phyloP scores from a whole-genome alignment of 139 green algal species.

The Chlorella vulgaris region DNA sequence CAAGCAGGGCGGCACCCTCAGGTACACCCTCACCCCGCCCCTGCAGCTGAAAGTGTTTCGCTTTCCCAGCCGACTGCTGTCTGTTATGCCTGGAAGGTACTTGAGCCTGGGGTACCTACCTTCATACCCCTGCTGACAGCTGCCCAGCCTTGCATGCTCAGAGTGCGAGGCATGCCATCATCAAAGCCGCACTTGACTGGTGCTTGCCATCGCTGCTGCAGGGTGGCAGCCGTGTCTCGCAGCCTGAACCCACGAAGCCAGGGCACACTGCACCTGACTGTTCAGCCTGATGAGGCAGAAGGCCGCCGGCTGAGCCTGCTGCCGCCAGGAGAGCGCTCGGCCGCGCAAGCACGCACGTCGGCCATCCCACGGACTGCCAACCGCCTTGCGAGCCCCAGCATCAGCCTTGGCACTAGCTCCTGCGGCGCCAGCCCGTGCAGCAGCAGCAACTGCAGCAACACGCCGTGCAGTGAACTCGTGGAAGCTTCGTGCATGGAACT shows the following conservation, averaged over 20 bases:
- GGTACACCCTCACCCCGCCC: no score
- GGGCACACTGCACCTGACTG: background rate
- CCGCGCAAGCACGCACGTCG: background rate
- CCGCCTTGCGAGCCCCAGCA: background rate
- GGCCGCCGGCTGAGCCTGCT: background rate
- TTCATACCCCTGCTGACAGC: no score
- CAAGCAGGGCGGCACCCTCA: background rate
- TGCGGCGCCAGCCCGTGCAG: background rate
- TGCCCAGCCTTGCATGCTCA: no score
- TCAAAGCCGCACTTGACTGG: no score
- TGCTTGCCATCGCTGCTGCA: background rate
- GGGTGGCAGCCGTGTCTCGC: background rate
- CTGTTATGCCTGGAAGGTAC: no score
- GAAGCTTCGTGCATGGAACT: background rate
- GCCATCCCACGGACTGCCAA: background rate
- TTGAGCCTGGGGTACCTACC: no score
- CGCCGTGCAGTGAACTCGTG: background rate
- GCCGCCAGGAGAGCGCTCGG: background rate
- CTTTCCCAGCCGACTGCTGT: no score
- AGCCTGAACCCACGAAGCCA: background rate
- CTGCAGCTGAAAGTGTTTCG: background rate
- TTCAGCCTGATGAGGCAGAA: conserved; percentile 2
- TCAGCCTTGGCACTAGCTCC: background rate
- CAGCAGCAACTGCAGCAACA: background rate
- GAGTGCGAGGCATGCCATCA: no score